These are phyloP conservation scores for Sporothrix dimorphospora DNA, from an alignment of 2,329 filamentous ascomycete genomes.

Conservation along the genomic window DNA sequence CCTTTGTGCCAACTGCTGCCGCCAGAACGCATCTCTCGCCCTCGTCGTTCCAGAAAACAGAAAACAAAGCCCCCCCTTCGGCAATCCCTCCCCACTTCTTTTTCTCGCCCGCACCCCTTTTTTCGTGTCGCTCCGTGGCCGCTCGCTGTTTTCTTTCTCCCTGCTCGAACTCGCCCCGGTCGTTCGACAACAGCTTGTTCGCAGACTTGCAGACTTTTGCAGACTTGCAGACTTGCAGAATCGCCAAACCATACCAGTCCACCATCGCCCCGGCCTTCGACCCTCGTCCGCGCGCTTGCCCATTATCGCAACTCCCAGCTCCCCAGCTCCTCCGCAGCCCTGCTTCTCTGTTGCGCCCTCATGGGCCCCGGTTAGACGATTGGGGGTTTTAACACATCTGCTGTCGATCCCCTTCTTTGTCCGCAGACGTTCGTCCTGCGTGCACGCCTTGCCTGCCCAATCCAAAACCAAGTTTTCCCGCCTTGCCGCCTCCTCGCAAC, in stretches of 20 bases:
- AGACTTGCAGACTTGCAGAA: conserved; percentile 2
- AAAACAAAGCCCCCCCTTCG: conserved; percentile 5
- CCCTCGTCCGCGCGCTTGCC: background rate
- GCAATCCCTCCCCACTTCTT: conserved; percentile 25
- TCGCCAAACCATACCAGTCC: background rate
- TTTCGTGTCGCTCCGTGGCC: conserved; percentile 8
- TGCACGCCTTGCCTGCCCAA: conserved; percentile 21
- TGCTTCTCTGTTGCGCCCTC: conserved; percentile 3
- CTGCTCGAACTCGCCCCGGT: conserved; percentile 2
- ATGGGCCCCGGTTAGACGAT: conserved; percentile 26
- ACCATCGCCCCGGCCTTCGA: conserved; percentile 12
- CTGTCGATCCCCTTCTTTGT: conserved; percentile 27
- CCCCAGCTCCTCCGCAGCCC: background rate
- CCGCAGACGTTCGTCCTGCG: conserved; percentile 1
- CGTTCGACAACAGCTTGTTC: background rate
- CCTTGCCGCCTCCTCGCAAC: conserved; percentile 25
- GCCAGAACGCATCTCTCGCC: background rate
- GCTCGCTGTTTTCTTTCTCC: background rate
- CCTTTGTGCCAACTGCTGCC: conserved; percentile 19
- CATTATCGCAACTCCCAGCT: background rate
- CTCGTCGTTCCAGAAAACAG: conserved; percentile 15
- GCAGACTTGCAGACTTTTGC: background rate
- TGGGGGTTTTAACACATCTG: conserved; percentile 24
- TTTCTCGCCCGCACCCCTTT: conserved; percentile 26
- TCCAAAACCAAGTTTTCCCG: conserved; percentile 25